phyloP scores from a whole-genome alignment of 225 moss, liverwort and hornwort species.

The Polytrichum formosum region DNA sequence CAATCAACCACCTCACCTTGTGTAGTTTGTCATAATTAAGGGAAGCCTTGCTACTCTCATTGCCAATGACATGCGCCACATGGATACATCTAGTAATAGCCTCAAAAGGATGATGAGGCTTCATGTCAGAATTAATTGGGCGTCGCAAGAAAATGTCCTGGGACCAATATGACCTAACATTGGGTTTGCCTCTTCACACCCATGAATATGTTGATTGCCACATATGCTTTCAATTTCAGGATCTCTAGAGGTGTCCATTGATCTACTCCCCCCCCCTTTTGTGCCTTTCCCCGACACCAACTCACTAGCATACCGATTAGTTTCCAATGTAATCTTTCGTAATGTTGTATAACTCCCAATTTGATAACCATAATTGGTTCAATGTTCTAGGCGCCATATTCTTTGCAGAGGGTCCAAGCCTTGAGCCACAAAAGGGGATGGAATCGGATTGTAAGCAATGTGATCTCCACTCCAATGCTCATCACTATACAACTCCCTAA shows the following conservation, averaged over 20 bases:
- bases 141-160: no score
- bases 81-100: no score
- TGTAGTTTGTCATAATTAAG: no score
- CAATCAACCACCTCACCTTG: no score
- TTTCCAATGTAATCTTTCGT: neutral
- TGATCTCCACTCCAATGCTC: neutral
- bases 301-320: neutral
- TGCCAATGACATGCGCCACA: no score
- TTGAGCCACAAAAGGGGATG: neutral
- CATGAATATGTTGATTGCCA: neutral
- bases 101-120: no score
- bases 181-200: neutral
- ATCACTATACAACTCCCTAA: neutral
- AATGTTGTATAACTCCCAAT: neutral
- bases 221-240: neutral
- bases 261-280: neutral
- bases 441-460: neutral
- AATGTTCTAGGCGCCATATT: neutral
- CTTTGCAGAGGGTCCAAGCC: neutral
- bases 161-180: no score
- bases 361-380: neutral
- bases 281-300: neutral
- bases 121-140: no score
- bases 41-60: no score
- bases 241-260: neutral